These are phyloP conservation scores for Nannochloropsis gaditana DNA, from an alignment of 108 stramenopile genomes.

Conservation along the genomic window DNA sequence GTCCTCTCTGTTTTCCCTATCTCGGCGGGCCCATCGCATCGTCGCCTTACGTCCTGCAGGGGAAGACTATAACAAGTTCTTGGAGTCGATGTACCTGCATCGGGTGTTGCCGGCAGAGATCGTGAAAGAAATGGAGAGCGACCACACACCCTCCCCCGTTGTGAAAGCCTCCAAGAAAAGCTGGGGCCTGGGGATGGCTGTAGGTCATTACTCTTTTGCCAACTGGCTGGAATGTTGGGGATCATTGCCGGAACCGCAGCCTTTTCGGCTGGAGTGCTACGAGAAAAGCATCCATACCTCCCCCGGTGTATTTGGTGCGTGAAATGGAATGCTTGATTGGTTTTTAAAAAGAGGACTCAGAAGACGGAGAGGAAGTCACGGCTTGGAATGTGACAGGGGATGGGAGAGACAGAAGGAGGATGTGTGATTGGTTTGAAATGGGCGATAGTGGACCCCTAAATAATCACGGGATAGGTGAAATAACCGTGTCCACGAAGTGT, in stretches of 20 bases:
- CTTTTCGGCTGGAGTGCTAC: not conserved
- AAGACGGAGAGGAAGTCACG: too few relatives aligned
- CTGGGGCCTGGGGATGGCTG: conserved; percentile 12
- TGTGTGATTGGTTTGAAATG: not conserved
- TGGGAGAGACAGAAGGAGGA: not conserved
- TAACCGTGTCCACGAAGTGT: not conserved
- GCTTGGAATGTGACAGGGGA: not conserved
- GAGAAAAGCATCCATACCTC: not conserved
- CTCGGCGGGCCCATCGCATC: not conserved
- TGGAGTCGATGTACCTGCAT: not conserved
- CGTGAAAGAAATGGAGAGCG: conserved; percentile 15
- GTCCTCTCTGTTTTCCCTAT: too few relatives aligned
- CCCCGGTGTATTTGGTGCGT: not conserved
- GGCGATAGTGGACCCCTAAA: too few relatives aligned
- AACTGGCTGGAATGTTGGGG: conserved; percentile 15
- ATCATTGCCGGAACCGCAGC: conserved; percentile 15
- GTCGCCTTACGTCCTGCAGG: not conserved
- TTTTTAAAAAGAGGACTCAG: too few relatives aligned
- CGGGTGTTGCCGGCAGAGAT: not conserved
- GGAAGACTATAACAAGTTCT: conserved; percentile 8
- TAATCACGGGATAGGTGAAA: too few relatives aligned
- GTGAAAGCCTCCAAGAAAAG: not conserved
- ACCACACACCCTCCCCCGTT: not conserved
- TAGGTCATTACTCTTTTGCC: not conserved
- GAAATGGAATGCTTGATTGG: too few relatives aligned